phyloP scores from a whole-genome alignment of 495 filamentous ascomycete genomes.

The Tuber borchii region DNA sequence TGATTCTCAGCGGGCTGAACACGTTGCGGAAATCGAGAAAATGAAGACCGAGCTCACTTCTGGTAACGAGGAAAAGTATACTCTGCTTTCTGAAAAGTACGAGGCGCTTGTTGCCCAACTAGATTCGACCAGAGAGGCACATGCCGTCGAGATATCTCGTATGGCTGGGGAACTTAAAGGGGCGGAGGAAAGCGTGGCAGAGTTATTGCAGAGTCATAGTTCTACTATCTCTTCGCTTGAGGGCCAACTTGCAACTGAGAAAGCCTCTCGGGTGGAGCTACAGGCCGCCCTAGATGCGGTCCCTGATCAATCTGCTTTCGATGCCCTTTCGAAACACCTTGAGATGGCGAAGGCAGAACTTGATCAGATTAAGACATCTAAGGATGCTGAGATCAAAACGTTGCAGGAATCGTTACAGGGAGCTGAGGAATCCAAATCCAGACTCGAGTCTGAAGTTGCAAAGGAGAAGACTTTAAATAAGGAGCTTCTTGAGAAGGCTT shows the following conservation, averaged over 20 bases:
- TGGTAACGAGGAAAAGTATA: constrained; percentile 36
- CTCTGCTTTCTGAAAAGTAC: constrained; percentile 31
- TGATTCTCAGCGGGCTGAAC: constrained; percentile 26
- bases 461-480: constrained; percentile 19
- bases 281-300: constrained; percentile 28
- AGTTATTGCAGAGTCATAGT: constrained; percentile 26
- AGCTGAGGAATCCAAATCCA: constrained; percentile 9
- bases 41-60: constrained; percentile 24
- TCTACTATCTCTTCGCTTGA: constrained; percentile 23
- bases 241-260: constrained; percentile 21
- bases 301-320: constrained; percentile 17
- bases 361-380: constrained; percentile 11
- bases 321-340: constrained; percentile 10
- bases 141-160: constrained; percentile 25
- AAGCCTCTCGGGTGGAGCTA: constrained; percentile 22
- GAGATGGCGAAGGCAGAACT: constrained; percentile 24
- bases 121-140: constrained; percentile 18
- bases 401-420: constrained; percentile 20
- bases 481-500: constrained; percentile 26
- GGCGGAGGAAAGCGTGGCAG: constrained; percentile 21
- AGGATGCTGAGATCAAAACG: constrained; percentile 13
- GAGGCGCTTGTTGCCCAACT: constrained; percentile 27
- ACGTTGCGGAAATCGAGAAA: constrained; percentile 25
- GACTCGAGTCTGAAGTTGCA: constrained; percentile 19
- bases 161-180: constrained; percentile 31